Percentiles rank a stretch among this genome's conserved stretches.
These are phyloP conservation scores for Rhodotorula paludigena DNA, from an alignment of 768 basidiomycete genomes.

Conservation along the genomic window DNA sequence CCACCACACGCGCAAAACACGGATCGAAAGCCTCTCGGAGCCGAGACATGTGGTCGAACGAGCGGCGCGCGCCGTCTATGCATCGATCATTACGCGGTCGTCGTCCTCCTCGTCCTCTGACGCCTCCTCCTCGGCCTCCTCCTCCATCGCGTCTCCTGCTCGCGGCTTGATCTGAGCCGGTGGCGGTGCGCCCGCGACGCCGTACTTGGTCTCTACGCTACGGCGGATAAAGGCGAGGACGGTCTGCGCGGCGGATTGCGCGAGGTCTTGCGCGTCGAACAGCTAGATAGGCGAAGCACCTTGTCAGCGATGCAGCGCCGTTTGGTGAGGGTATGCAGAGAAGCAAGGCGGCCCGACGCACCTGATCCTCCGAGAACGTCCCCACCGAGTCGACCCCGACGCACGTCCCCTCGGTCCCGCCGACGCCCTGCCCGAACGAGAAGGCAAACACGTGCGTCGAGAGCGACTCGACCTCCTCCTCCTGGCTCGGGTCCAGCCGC, in stretches of 20 bases:
- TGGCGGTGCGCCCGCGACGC: constrained; percentile 9
- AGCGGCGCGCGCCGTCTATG: not conserved
- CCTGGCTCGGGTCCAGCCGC: constrained; percentile 45
- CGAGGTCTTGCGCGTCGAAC: constrained; percentile 34
- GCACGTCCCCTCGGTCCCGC: constrained; percentile 31
- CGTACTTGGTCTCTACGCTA: constrained; percentile 37
- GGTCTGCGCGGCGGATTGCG: constrained; percentile 7
- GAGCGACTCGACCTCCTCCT: constrained; percentile 44
- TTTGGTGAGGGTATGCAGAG: too few species aligned
- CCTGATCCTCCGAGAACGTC: constrained; percentile 28
- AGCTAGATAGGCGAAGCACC: constrained; percentile 14
- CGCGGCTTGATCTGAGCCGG: not conserved
- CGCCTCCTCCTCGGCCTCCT: not conserved
- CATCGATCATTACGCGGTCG: not conserved
- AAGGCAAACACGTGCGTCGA: constrained; percentile 35
- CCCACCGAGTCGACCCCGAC: constrained; percentile 32
- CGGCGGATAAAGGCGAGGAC: constrained; percentile 38
- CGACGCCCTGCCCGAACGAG: constrained; percentile 33
- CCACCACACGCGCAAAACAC: too few species aligned
- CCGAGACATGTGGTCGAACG: not conserved
- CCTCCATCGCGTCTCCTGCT: not conserved
- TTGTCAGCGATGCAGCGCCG: not conserved
- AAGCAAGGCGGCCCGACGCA: constrained; percentile 6
- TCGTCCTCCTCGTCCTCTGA: not conserved
- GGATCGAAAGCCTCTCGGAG: not conserved